Evolutionary conservation across 768 basidiomycete genomes (phyloP).

Genomic region (Hygrophorus russula): DNA sequence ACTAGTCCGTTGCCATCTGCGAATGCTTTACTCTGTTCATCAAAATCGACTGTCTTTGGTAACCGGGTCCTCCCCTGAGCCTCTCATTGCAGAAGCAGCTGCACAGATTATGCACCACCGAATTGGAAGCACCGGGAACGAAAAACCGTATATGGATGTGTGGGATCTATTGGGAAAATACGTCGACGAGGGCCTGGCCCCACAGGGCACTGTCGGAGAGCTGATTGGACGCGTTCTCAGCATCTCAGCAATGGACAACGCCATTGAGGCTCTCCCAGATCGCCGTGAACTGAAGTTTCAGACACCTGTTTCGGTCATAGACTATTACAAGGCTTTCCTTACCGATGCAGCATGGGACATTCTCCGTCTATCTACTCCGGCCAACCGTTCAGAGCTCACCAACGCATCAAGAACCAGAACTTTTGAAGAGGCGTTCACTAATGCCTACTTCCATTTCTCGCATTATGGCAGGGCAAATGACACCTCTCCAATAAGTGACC

Average conservation of each 20-base stretch:
- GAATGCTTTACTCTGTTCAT: constrained; percentile 3
- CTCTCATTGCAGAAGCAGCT: constrained; percentile 4
- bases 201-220: constrained; percentile 12
- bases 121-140: neutral
- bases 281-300: constrained; percentile 1
- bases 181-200: constrained; percentile 10
- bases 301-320: constrained; percentile 3
- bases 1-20: constrained; percentile 3
- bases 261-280: constrained; percentile 6
- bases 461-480: constrained; percentile 5
- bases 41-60: neutral
- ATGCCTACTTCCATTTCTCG: constrained; percentile 4
- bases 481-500: neutral
- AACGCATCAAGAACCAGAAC: neutral
- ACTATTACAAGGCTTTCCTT: constrained; percentile 3
- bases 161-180: constrained; percentile 8
- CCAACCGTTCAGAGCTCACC: constrained; percentile 1
- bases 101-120: constrained; percentile 4
- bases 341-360: constrained; percentile 4
- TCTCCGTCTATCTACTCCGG: constrained; percentile 1
- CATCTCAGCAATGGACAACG: constrained; percentile 11
- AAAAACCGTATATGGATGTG: neutral
- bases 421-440: constrained; percentile 2
- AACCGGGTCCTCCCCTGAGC: constrained; percentile 1
- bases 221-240: constrained; percentile 12